Percentiles rank a stretch among this genome's conserved stretches.
These are phyloP conservation scores for Cercospora nicotianae DNA, from an alignment of 2,329 filamentous ascomycete genomes.

Conservation along the genomic window DNA sequence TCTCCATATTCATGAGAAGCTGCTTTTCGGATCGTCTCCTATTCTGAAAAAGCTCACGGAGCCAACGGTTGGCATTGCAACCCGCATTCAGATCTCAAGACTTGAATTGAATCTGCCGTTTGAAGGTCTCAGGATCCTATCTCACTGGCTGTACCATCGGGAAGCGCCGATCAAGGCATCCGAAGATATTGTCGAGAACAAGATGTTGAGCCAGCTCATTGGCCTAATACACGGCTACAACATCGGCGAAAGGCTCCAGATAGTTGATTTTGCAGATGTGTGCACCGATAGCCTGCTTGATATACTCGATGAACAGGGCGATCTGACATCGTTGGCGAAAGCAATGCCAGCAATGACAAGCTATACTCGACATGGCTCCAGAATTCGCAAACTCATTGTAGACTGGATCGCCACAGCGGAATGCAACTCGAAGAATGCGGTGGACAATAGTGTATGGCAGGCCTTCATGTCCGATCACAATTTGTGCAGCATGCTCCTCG, in stretches of 20 bases:
- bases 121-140: background rate
- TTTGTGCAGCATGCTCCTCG: background rate
- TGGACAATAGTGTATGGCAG: background rate
- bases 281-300: background rate
- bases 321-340: background rate
- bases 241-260: background rate
- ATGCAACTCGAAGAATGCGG: background rate
- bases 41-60: background rate
- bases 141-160: background rate
- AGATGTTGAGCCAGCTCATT: background rate
- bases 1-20: background rate
- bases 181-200: background rate
- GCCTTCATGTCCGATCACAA: background rate
- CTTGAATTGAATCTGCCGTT: background rate
- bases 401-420: background rate
- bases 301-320: background rate
- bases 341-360: background rate
- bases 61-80: background rate
- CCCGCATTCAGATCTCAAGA: background rate
- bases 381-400: background rate
- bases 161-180: background rate
- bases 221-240: background rate
- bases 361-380: background rate
- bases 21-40: background rate
- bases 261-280: background rate